phyloP scores from a whole-genome alignment of 2,329 filamentous ascomycete genomes.

The Chaetomium strumarium region DNA sequence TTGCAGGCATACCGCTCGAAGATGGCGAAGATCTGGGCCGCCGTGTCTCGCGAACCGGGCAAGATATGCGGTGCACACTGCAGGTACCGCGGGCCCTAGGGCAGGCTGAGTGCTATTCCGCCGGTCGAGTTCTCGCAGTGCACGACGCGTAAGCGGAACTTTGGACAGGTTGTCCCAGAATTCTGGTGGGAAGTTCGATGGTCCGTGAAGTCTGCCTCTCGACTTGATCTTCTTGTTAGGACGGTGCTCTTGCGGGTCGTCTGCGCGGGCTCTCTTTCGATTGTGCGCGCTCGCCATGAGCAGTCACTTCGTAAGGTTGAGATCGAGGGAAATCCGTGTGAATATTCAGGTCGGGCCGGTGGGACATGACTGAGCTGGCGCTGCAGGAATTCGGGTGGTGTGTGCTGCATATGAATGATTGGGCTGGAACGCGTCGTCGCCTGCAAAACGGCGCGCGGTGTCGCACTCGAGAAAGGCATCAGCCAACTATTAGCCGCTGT shows the following conservation, averaged over 20 bases:
- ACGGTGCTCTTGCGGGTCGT: slow-evolving; percentile 7
- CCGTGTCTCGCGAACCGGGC: slow-evolving; percentile 29
- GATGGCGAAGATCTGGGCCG: slow-evolving; percentile 31
- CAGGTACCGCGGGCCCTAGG: slow-evolving; percentile 8
- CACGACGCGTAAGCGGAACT: slow-evolving; percentile 14
- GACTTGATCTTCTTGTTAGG: slow-evolving; percentile 6
- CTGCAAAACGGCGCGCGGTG: too few species aligned
- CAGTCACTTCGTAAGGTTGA: too few species aligned
- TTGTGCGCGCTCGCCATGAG: too few species aligned
- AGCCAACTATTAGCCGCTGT: too few species aligned
- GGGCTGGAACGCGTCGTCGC: too few species aligned
- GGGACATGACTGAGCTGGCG: too few species aligned
- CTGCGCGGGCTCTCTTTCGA: slow-evolving; percentile 13
- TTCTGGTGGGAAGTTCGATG: slow-evolving; percentile 7
- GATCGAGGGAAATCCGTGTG: too few species aligned
- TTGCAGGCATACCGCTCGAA: slow-evolving; percentile 29
- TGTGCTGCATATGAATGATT: too few species aligned
- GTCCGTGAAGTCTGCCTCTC: background rate
- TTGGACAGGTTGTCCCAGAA: slow-evolving; percentile 18
- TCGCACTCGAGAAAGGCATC: too few species aligned
- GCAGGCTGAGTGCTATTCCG: slow-evolving; percentile 14
- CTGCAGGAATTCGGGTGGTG: too few species aligned
- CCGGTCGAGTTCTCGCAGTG: slow-evolving; percentile 21
- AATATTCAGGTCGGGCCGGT: too few species aligned
- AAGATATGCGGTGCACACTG: slow-evolving; percentile 16